A percentile compares a stretch with the other conserved stretches of the same genome.
Conservation (phyloP, 2,329 filamentous ascomycete species). For the Neonectria neomacrospora region DNA sequence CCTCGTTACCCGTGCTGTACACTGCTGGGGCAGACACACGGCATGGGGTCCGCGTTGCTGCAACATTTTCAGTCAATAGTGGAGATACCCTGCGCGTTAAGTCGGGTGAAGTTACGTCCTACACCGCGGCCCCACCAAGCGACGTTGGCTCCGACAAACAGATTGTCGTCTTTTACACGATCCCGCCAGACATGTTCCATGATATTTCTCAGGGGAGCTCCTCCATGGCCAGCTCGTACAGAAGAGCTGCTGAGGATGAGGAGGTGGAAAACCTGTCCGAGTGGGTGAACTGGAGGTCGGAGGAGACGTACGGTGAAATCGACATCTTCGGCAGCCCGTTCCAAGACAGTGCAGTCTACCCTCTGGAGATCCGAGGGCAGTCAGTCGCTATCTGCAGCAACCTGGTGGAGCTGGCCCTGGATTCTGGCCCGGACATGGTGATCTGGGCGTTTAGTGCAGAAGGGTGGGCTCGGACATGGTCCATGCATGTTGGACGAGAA, state of each 20-base stretch:
- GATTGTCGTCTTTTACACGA: conserved; percentile 67
- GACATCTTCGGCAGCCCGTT: conserved; percentile 34
- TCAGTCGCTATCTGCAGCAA: conserved; percentile 46
- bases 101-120: conserved; percentile 19
- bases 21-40: conserved; percentile 65
- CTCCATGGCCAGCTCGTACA: conserved; percentile 20
- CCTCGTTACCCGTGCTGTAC: conserved; percentile 61
- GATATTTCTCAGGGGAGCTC: conserved; percentile 41
- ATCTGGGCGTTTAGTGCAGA: conserved; percentile 51
- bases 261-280: conserved; percentile 22
- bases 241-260: conserved; percentile 13
- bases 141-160: conserved; percentile 44
- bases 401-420: conserved; percentile 48
- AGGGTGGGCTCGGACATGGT: conserved; percentile 50
- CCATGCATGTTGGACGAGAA: conserved; percentile 40
- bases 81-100: conserved; percentile 26
- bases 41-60: conserved; percentile 68
- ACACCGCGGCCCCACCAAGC: conserved; percentile 14
- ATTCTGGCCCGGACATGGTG: conserved; percentile 48
- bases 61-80: conserved; percentile 57
- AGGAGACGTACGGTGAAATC: conserved; percentile 37
- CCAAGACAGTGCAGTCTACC: conserved; percentile 34
- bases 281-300: conserved; percentile 34
- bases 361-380: conserved; percentile 48
- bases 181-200: conserved; percentile 67